phyloP scores from a whole-genome alignment of 2,329 filamentous ascomycete species.

The Arthrobotrys entomopaga region DNA sequence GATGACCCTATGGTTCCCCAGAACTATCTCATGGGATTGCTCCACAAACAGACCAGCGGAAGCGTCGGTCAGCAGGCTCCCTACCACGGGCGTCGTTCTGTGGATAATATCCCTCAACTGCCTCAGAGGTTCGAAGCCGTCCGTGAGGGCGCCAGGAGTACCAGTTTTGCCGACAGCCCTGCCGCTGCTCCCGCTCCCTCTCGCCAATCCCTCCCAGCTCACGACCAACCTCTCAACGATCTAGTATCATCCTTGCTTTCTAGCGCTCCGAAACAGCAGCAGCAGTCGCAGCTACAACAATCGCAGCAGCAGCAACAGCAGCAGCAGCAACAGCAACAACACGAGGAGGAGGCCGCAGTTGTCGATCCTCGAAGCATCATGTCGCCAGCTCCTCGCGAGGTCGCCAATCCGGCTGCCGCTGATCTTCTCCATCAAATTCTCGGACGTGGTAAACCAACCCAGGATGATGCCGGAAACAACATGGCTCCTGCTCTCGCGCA shows the following conservation, averaged over 20 bases:
- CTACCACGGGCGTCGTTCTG: conserved; percentile 46
- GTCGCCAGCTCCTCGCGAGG: conserved; percentile 61
- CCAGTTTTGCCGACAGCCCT: conserved; percentile 43
- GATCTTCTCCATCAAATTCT: conserved; percentile 86
- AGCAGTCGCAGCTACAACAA: too few species aligned
- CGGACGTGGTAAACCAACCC: conserved; percentile 72
- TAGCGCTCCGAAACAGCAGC: conserved; percentile 45
- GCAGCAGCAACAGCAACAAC: conserved; percentile 8
- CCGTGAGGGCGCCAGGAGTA: conserved; percentile 49
- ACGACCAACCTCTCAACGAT: conserved; percentile 46
- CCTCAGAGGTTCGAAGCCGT: conserved; percentile 47
- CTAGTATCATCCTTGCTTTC: conserved; percentile 48
- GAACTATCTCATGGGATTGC: conserved; percentile 52
- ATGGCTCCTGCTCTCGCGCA: conserved; percentile 18
- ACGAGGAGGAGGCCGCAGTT: conserved; percentile 55
- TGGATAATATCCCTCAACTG: conserved; percentile 48
- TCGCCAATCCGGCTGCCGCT: conserved; percentile 72
- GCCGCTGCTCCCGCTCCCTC: conserved; percentile 17
- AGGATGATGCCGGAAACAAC: conserved; percentile 54
- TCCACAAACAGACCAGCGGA: conserved; percentile 47
- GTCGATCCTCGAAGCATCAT: conserved; percentile 67
- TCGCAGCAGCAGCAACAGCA: neutral
- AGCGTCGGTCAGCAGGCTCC: conserved; percentile 25
- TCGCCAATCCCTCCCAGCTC: conserved; percentile 35
- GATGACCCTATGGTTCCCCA: conserved; percentile 49